phyloP scores from a whole-genome alignment of 371 early-diverging fungal species.

The Mortierella sp. region DNA sequence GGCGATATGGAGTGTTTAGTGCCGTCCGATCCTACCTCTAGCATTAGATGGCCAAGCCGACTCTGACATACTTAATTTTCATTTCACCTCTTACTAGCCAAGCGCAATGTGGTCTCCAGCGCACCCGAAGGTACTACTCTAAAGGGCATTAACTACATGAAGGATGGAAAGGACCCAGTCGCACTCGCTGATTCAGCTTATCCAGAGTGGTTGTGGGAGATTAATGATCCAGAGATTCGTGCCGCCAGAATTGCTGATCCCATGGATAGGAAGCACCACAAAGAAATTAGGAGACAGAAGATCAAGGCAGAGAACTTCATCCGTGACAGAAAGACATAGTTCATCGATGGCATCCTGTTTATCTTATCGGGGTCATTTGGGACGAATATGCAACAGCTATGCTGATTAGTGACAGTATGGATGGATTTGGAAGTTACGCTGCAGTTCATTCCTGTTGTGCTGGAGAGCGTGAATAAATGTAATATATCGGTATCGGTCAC shows the following conservation, averaged over 20 bases:
- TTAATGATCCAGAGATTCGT: conserved; percentile 74
- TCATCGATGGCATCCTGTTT: background rate
- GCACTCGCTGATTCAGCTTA: conserved; percentile 90
- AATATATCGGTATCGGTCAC: conserved; percentile 3
- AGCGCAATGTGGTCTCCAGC: conserved; percentile 63
- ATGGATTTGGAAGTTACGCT: background rate
- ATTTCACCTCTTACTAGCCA: conserved; percentile 14
- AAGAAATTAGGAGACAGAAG: conserved; percentile 72
- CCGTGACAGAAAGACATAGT: conserved; percentile 81
- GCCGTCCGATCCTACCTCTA: background rate
- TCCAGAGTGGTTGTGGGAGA: conserved; percentile 93
- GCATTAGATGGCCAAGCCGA: background rate
- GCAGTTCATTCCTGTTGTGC: background rate
- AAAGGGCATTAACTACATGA: conserved; percentile 88
- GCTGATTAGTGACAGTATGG: background rate
- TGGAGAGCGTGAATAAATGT: conserved; percentile 19
- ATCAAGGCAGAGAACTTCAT: conserved; percentile 84
- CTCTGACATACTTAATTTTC: background rate
- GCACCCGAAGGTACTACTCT: conserved; percentile 84
- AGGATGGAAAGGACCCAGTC: conserved; percentile 87
- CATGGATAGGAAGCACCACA: conserved; percentile 71
- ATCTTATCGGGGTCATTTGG: background rate
- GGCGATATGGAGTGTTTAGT: background rate
- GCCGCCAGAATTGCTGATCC: conserved; percentile 66
- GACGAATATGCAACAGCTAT: background rate